phyloP scores from a whole-genome alignment of 2,329 filamentous ascomycete genomes.

The Pyrenophora tritici-repentis region DNA sequence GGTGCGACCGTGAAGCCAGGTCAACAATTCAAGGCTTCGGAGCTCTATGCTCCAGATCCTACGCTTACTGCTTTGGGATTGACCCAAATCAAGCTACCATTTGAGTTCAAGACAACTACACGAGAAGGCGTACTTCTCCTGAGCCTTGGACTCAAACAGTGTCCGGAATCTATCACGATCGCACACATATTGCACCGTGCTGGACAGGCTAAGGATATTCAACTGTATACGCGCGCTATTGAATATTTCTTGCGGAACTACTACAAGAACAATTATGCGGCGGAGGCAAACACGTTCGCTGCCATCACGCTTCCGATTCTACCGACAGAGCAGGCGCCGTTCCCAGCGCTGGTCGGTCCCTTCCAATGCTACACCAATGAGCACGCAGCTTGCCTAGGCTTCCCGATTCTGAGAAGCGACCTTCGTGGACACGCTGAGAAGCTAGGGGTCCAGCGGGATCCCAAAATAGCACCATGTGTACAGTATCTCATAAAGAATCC shows the following conservation, averaged over 20 bases:
- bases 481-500: slow-evolving; percentile 73
- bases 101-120: slow-evolving; percentile 65
- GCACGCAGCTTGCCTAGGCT: slow-evolving; percentile 76
- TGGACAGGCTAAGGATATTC: slow-evolving; percentile 56
- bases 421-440: slow-evolving; percentile 81
- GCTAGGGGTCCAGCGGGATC: slow-evolving; percentile 84
- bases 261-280: slow-evolving; percentile 73
- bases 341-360: slow-evolving; percentile 69
- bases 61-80: slow-evolving; percentile 40
- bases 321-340: slow-evolving; percentile 70
- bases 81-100: slow-evolving; percentile 67
- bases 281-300: slow-evolving; percentile 61
- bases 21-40: slow-evolving; percentile 44
- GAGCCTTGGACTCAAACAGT: slow-evolving; percentile 72
- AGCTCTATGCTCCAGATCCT: slow-evolving; percentile 45
- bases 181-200: slow-evolving; percentile 75
- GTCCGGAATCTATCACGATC: slow-evolving; percentile 74
- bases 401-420: slow-evolving; percentile 74
- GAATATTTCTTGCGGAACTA: slow-evolving; percentile 83
- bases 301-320: slow-evolving; percentile 56
- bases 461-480: slow-evolving; percentile 76
- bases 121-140: slow-evolving; percentile 75
- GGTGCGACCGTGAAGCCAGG: slow-evolving; percentile 32
- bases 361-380: slow-evolving; percentile 82
- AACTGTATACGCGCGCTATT: slow-evolving; percentile 71